These are phyloP conservation scores for Kalmusia sp. DNA, from an alignment of 2,329 filamentous ascomycete genomes.

Conservation along the genomic window DNA sequence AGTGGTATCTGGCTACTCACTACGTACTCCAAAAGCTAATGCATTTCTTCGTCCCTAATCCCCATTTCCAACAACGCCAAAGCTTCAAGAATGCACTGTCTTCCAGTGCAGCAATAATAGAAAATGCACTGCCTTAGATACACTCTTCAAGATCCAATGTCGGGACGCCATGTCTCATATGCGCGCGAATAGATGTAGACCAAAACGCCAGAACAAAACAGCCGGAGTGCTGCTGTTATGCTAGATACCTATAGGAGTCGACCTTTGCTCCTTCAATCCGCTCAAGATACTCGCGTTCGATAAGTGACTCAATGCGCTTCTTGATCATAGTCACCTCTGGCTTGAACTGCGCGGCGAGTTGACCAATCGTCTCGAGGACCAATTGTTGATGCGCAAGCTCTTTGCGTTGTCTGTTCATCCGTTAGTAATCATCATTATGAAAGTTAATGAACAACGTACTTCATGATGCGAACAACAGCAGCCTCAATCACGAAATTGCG, in stretches of 20 bases:
- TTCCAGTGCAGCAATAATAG: not conserved
- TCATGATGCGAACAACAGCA: slow-evolving; percentile 83
- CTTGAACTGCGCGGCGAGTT: slow-evolving; percentile 73
- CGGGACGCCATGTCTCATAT: not conserved
- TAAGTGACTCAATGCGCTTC: slow-evolving; percentile 79
- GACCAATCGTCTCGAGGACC: slow-evolving; percentile 74
- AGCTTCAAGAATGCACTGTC: not conserved
- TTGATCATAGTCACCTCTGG: slow-evolving; percentile 81
- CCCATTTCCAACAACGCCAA: not conserved
- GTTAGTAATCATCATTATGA: slow-evolving; percentile 22
- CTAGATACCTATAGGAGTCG: slow-evolving; percentile 74
- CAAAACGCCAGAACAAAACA: not conserved
- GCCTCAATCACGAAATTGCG: slow-evolving; percentile 76
- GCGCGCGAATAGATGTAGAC: not conserved
- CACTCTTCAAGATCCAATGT: not conserved
- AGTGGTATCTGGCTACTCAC: not conserved
- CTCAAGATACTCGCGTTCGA: slow-evolving; percentile 79
- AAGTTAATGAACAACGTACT: slow-evolving; percentile 63
- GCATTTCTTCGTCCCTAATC: not conserved
- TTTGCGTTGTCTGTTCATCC: slow-evolving; percentile 69
- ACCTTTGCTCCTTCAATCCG: slow-evolving; percentile 70
- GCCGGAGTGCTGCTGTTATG: slow-evolving; percentile 54
- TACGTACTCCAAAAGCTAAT: not conserved
- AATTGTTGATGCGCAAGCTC: slow-evolving; percentile 73
- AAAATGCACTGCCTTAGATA: too few species aligned